Conservation (phyloP, 108 stramenopile species). For the Bacterosira constricta region DNA sequence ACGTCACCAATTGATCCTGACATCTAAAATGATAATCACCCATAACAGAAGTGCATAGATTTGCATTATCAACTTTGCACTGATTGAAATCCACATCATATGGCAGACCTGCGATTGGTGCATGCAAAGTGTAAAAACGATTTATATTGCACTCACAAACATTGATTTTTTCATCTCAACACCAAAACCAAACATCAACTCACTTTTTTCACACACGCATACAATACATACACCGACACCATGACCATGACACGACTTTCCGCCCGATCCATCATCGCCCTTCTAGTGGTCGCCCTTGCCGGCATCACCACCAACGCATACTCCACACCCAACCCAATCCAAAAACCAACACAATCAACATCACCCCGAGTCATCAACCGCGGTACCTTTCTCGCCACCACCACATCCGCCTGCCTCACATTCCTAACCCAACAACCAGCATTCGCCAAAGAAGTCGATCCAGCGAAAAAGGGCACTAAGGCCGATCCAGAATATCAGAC, state of each 20-base stretch:
- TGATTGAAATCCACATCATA: no score
- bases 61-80: no score
- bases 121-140: no score
- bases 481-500: slow-evolving; percentile 67
- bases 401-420: slow-evolving; percentile 18
- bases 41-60: no score
- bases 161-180: neutral
- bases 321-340: neutral
- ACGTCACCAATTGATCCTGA: no score
- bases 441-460: slow-evolving; percentile 67
- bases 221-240: neutral
- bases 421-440: slow-evolving; percentile 7
- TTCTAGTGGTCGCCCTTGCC: slow-evolving; percentile 16
- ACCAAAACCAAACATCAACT: neutral
- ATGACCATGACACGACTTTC: slow-evolving; percentile 13
- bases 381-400: slow-evolving; percentile 21
- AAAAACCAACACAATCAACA: neutral
- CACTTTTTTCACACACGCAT: neutral
- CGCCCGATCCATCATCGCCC: slow-evolving; percentile 3
- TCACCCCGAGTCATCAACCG: slow-evolving; percentile 11
- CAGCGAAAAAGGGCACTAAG: slow-evolving; percentile 69
- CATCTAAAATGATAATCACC: no score
- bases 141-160: no score
- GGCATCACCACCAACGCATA: slow-evolving; percentile 13
- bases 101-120: no score